A percentile compares a stretch with the other conserved stretches of the same genome.
Conservation (phyloP, 371 early-diverging fungal genomes). For the Chytridium lagenaria region DNA sequence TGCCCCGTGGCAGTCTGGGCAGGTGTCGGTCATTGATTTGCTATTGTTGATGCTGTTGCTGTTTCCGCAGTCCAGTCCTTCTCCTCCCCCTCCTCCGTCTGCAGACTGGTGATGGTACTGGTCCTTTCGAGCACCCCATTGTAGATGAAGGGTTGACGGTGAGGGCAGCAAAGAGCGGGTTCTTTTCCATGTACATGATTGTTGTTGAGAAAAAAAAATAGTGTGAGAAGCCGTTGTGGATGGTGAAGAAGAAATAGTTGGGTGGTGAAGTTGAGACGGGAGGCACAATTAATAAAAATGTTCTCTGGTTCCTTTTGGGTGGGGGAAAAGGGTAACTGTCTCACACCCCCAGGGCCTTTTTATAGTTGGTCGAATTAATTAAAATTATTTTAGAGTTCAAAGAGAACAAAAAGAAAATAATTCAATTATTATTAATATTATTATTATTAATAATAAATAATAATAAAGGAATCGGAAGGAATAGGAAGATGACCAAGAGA, state of each 20-base stretch:
- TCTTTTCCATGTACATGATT: background rate
- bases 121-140: background rate
- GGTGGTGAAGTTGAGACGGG: too few relatives aligned
- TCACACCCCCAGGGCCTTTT: background rate
- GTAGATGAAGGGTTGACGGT: background rate
- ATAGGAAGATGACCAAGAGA: too few relatives aligned
- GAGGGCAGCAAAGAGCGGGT: background rate
- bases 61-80: background rate
- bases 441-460: background rate
- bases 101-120: background rate
- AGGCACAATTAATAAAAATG: too few relatives aligned
- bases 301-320: too few relatives aligned
- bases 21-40: too few relatives aligned
- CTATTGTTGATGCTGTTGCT: too few relatives aligned
- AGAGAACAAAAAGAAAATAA: background rate
- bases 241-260: too few relatives aligned
- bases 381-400: background rate
- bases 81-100: background rate
- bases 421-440: background rate
- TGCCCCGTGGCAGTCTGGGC: constrained; percentile 8
- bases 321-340: too few relatives aligned
- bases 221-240: too few relatives aligned
- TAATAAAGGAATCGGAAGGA: too few relatives aligned
- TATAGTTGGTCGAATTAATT: background rate
- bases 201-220: too few relatives aligned